phyloP scores from a whole-genome alignment of 768 basidiomycete genomes.

The Lactifluus pinguis region DNA sequence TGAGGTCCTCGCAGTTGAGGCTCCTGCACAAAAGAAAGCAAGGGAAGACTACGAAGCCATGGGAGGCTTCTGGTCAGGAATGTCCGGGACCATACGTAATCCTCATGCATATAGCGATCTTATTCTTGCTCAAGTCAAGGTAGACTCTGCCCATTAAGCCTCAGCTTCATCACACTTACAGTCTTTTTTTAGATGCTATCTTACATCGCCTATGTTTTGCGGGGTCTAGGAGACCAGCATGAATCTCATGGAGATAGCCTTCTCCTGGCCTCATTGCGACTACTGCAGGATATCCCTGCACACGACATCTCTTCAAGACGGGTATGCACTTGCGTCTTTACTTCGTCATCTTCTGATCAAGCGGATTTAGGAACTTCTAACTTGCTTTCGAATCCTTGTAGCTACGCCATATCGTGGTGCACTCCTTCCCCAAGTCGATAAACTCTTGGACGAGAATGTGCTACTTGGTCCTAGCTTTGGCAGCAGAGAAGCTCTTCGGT shows the following conservation, averaged over 20 bases:
- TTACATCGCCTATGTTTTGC: slow-evolving; percentile 82
- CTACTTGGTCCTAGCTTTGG: slow-evolving; percentile 79
- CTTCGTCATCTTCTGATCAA: background rate
- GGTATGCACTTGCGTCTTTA: slow-evolving; percentile 33
- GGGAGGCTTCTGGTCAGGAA: slow-evolving; percentile 76
- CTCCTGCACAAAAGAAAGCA: slow-evolving; percentile 71
- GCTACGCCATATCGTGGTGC: slow-evolving; percentile 68
- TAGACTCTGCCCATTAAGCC: slow-evolving; percentile 24
- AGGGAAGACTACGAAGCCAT: slow-evolving; percentile 73
- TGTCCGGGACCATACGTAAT: slow-evolving; percentile 70
- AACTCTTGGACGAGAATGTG: slow-evolving; percentile 84
- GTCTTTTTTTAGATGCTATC: slow-evolving; percentile 66
- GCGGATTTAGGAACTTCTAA: slow-evolving; percentile 70
- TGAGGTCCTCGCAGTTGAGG: slow-evolving; percentile 66
- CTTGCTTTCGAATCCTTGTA: slow-evolving; percentile 86
- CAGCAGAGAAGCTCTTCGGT: slow-evolving; percentile 80
- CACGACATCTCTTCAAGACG: slow-evolving; percentile 76
- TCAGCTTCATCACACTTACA: background rate
- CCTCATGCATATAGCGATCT: slow-evolving; percentile 69
- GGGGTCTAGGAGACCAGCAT: slow-evolving; percentile 53
- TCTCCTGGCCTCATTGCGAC: slow-evolving; percentile 69
- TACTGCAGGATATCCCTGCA: slow-evolving; percentile 88
- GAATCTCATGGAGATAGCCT: slow-evolving; percentile 74
- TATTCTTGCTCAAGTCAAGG: slow-evolving; percentile 86
- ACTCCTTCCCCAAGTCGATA: slow-evolving; percentile 76